These are phyloP conservation scores for Linderniella brevidens DNA, from an alignment of 257 asterid genomes.

Conservation along the genomic window DNA sequence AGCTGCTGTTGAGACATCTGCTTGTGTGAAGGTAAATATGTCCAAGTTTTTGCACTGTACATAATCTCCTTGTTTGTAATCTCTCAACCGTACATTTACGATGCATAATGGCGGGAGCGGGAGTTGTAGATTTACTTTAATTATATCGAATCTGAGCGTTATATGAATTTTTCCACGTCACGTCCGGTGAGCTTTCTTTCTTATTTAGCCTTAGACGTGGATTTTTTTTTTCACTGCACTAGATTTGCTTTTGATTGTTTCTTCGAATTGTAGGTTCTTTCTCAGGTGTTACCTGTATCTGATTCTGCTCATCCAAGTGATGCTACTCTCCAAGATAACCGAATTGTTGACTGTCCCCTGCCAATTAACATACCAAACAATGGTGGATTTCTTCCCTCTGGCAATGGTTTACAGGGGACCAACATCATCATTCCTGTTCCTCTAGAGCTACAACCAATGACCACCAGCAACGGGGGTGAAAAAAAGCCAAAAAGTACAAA, in stretches of 20 bases:
- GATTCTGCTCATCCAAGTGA: slow-evolving; percentile 46
- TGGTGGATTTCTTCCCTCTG: slow-evolving; percentile 20
- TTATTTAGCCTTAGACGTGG: no score
- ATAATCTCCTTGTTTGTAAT: no score
- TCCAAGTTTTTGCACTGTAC: no score
- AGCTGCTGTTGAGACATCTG: slow-evolving; percentile 60
- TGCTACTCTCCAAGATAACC: slow-evolving; percentile 26
- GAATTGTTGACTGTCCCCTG: slow-evolving; percentile 66
- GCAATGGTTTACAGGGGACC: slow-evolving; percentile 30
- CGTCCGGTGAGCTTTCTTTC: no score
- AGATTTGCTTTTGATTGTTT: no score
- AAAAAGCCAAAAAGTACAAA: slow-evolving; percentile 23
- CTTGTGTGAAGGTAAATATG: slow-evolving; percentile 48
- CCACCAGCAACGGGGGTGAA: slow-evolving; percentile 31
- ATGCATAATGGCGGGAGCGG: not conserved
- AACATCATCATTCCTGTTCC: slow-evolving; percentile 51
- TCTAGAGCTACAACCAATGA: slow-evolving; percentile 38
- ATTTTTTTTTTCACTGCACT: no score
- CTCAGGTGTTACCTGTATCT: slow-evolving; percentile 52
- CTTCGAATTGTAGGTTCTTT: not conserved
- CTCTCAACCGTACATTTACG: not conserved
- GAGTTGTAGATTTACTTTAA: no score
- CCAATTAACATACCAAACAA: slow-evolving; percentile 51
- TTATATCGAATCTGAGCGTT: no score
- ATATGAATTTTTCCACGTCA: no score